phyloP scores from a whole-genome alignment of 2,329 filamentous ascomycete species.

The Claviceps humidiphila region DNA sequence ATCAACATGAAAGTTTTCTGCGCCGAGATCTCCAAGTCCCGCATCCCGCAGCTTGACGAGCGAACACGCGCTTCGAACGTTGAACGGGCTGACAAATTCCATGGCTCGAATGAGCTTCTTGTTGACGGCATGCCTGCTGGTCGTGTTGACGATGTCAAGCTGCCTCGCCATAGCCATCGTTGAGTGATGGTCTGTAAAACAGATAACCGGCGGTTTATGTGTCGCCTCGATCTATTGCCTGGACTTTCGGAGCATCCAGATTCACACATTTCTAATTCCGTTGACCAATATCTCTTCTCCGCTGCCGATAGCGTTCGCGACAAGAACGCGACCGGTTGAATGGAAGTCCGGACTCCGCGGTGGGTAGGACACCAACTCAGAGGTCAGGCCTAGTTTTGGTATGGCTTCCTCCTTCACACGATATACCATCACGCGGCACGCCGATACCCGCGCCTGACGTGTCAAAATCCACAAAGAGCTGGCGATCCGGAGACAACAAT shows the following conservation, averaged over 20 bases:
- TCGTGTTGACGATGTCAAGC: neutral
- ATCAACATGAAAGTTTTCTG: slow-evolving; percentile 1
- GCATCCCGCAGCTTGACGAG: neutral
- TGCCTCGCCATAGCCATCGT: neutral
- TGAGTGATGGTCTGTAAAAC: neutral
- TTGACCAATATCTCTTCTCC: neutral
- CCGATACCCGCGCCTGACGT: too few relatives aligned
- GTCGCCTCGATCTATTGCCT: neutral
- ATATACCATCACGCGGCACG: too few relatives aligned
- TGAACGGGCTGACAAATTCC: neutral
- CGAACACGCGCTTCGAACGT: neutral
- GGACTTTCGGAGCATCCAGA: neutral
- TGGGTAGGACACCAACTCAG: too few relatives aligned
- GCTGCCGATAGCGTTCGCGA: neutral
- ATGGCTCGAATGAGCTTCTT: neutral
- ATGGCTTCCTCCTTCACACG: too few relatives aligned
- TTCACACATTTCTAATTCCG: neutral
- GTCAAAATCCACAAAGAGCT: too few relatives aligned
- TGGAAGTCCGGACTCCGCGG: neutral
- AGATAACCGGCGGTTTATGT: neutral
- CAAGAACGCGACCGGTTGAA: neutral
- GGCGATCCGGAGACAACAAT: too few relatives aligned
- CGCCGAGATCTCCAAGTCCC: neutral
- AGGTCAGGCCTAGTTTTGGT: too few relatives aligned
- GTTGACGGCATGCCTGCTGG: neutral